phyloP scores from a whole-genome alignment of 2,329 filamentous ascomycete species.

The Penicillium sp. region DNA sequence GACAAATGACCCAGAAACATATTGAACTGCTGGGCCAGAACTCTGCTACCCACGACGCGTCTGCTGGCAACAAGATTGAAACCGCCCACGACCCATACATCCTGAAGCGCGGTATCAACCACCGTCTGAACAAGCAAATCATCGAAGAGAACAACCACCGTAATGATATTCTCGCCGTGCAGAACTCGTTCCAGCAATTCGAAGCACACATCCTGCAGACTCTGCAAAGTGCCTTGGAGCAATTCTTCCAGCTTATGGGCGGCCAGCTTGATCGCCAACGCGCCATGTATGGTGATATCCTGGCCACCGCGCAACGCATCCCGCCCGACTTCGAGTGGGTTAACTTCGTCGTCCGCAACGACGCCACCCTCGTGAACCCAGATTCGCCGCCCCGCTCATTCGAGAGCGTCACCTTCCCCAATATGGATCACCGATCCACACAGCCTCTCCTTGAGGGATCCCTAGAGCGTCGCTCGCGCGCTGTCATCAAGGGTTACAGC shows the following conservation, averaged over 20 bases:
- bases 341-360: slow-evolving; percentile 75
- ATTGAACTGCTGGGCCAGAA: slow-evolving; percentile 92
- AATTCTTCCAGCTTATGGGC: slow-evolving; percentile 79
- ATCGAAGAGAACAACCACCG: slow-evolving; percentile 95
- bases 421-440: slow-evolving; percentile 81
- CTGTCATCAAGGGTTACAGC: slow-evolving; percentile 78
- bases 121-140: slow-evolving; percentile 88
- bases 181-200: slow-evolving; percentile 85
- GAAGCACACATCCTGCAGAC: slow-evolving; percentile 84
- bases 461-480: slow-evolving; percentile 87
- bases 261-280: slow-evolving; percentile 82
- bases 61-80: slow-evolving; percentile 68
- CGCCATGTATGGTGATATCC: slow-evolving; percentile 81
- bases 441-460: slow-evolving; percentile 84
- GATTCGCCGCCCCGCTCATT: slow-evolving; percentile 74
- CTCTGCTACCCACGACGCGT: slow-evolving; percentile 76
- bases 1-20: slow-evolving; percentile 86
- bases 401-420: slow-evolving; percentile 78
- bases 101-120: slow-evolving; percentile 75
- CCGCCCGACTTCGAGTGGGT: slow-evolving; percentile 90
- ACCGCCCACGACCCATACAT: slow-evolving; percentile 86
- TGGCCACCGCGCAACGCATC: slow-evolving; percentile 74
- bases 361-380: slow-evolving; percentile 76
- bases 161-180: slow-evolving; percentile 88
- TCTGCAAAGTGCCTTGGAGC: slow-evolving; percentile 78